Evolutionary conservation across 768 basidiomycete species (phyloP), one percentile per base, ranked within the genome.

Genomic region (Podaxis sp.): DNA sequence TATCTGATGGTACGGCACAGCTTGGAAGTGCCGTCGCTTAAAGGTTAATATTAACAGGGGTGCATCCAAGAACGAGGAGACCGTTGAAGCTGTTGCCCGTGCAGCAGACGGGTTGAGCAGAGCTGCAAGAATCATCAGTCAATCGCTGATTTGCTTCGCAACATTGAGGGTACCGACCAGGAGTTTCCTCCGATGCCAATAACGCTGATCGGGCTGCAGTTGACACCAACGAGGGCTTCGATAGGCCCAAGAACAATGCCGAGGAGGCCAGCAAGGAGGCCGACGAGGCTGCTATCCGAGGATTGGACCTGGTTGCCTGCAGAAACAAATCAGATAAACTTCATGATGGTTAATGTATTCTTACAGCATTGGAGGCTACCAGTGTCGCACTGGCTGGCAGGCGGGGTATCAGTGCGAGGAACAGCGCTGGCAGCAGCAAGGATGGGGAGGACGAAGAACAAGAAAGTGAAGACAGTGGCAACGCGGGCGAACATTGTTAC

Each of bases 71-170:
- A 25, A 67, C 66, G 54, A 75, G 59, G 63, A 76, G 55, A 19
- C 73, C 74, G 51, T 67, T 68, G 66, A 73, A 74, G 60, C 47
- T 63, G 59, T 73, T 72, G 38, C 65, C 60, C 25, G 68, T 66
- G 73, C 73, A 76, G 67, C 74, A 75, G 47, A 73, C 73, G 27
- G 72, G 67, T 52, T 75, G 71, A 15, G 66, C 65, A 47, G 61
- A 46, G 67, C 71, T 67, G 59, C 11, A 52, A 43, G 38, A 61
- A 8, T 11, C 1, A 13, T 43, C n/a, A 25, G 15, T 53, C n/a
- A 64, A 33, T 24, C 19, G 9, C 15, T 41, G 36, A 27, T 36
- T 56, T n/a, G 5, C 27, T 27, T 5, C 15, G 1, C 4, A 9
- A 43, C 13, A 57, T 38, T 22, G 22, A 53, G 6, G 37, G 5